These are phyloP conservation scores for Gardenia jasminoides DNA, from an alignment of 257 asterid species.

Conservation along the genomic window DNA sequence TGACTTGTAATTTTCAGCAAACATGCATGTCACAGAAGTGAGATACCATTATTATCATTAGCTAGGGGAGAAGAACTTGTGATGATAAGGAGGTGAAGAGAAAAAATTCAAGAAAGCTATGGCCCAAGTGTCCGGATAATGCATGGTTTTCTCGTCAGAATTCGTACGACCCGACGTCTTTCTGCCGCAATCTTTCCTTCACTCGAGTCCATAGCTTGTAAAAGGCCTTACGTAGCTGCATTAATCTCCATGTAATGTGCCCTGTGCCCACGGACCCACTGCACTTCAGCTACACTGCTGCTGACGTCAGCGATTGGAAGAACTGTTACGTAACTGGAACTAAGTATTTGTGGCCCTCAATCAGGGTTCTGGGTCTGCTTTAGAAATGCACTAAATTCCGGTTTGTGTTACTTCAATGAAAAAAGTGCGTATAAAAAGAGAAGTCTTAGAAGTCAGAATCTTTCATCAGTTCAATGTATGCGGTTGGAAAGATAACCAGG, in stretches of 20 bases:
- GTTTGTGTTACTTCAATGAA: not conserved
- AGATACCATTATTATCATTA: not conserved
- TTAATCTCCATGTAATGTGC: slow-evolving; percentile 4
- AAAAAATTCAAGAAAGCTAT: not conserved
- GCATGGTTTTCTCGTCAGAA: not conserved
- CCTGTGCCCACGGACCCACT: not conserved
- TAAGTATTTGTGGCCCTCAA: not conserved
- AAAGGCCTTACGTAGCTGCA: not conserved
- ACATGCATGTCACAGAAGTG: not conserved
- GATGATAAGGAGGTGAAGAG: not conserved
- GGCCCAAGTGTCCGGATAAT: not conserved
- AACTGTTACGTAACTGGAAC: slow-evolving; percentile 9
- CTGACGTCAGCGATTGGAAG: not conserved
- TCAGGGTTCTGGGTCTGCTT: not conserved
- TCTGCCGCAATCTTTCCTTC: not conserved
- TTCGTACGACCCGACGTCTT: not conserved
- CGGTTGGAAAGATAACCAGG: not conserved
- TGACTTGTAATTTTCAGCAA: not conserved
- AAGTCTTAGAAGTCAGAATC: not conserved
- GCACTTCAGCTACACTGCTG: too few species aligned
- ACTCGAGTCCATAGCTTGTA: not conserved
- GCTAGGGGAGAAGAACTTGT: not conserved
- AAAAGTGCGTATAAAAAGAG: not conserved
- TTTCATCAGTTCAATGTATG: not conserved
- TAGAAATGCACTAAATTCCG: not conserved